Percentiles rank a stretch among this genome's conserved stretches.
Conservation (phyloP, 371 early-diverging fungal species). For the Apophysomyces sp. region DNA sequence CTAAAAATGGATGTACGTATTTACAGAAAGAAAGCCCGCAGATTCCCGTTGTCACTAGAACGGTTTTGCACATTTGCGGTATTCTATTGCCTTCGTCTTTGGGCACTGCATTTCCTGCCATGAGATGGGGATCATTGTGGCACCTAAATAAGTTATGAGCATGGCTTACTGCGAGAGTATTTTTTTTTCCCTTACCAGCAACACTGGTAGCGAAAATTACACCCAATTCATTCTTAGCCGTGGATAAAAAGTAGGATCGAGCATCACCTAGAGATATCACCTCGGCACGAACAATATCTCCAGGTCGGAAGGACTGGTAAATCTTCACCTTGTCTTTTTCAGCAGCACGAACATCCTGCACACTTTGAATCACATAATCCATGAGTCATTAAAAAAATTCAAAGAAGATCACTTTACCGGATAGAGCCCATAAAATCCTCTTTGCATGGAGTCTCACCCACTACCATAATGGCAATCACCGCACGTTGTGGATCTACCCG, state of each 20-base stretch:
- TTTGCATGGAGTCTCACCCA: constrained; percentile 78
- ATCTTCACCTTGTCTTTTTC: constrained; percentile 95
- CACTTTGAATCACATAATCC: constrained; percentile 28
- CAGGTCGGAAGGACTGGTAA: constrained; percentile 88
- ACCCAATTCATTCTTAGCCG: constrained; percentile 91
- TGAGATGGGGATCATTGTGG: constrained; percentile 92
- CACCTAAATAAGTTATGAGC: constrained; percentile 46
- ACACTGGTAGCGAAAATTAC: constrained; percentile 92
- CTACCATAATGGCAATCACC: constrained; percentile 86
- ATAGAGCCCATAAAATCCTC: constrained; percentile 94
- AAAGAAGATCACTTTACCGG: constrained; percentile 52
- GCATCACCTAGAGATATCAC: constrained; percentile 93
- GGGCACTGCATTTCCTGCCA: constrained; percentile 99
- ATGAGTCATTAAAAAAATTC: not conserved
- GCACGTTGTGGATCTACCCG: constrained; percentile 87
- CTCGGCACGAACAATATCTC: constrained; percentile 90
- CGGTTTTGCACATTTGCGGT: constrained; percentile 94
- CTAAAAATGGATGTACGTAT: no score
- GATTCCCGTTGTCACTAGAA: constrained; percentile 11
- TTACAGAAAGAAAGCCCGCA: not conserved
- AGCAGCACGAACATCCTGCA: constrained; percentile 92
- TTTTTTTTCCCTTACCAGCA: constrained; percentile 48
- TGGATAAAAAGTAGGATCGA: constrained; percentile 86
- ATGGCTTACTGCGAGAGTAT: not conserved
- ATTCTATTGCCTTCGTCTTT: constrained; percentile 81